A percentile compares a stretch with the other conserved stretches of the same genome.
Evolutionary conservation across 2,329 filamentous ascomycete species (phyloP).

Genomic region (Eutypa lata): DNA sequence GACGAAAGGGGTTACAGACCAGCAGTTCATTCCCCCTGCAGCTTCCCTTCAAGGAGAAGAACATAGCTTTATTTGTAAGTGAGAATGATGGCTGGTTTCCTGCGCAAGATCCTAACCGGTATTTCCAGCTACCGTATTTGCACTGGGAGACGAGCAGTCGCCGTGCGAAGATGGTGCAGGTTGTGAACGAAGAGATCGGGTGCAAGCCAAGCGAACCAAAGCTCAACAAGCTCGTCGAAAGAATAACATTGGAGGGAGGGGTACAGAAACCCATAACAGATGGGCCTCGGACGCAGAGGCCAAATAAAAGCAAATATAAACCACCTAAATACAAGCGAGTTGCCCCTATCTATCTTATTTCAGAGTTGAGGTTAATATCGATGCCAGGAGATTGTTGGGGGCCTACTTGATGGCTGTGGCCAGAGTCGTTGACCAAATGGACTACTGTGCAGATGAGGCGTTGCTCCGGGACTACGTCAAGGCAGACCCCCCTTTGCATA

Average conservation of each 20-base stretch:
- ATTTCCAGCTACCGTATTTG: conserved; percentile 35
- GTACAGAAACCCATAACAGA: too few relatives aligned
- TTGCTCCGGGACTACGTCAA: conserved; percentile 31
- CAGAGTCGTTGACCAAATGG: conserved; percentile 33
- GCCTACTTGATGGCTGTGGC: conserved; percentile 31
- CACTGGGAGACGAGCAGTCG: conserved; percentile 39
- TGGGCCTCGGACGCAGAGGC: not conserved
- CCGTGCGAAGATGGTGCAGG: conserved; percentile 17
- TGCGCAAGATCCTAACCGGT: not conserved
- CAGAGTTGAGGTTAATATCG: not conserved
- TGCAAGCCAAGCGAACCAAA: not conserved
- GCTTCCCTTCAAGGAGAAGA: not conserved
- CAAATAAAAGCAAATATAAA: not conserved
- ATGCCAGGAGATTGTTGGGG: conserved; percentile 14
- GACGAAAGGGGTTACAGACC: not conserved
- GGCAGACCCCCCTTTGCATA: conserved; percentile 17
- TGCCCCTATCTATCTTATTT: not conserved
- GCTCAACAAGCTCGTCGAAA: not conserved
- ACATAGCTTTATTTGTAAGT: conserved; percentile 24
- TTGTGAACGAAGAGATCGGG: conserved; percentile 14
- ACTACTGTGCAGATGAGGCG: conserved; percentile 30
- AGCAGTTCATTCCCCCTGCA: not conserved
- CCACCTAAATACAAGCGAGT: not conserved
- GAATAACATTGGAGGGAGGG: too few relatives aligned
- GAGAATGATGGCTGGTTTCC: not conserved